Base-by-base conservation (phyloP, 1,139 yeast species). In the Debaryomycetaceae sp. region DNA sequence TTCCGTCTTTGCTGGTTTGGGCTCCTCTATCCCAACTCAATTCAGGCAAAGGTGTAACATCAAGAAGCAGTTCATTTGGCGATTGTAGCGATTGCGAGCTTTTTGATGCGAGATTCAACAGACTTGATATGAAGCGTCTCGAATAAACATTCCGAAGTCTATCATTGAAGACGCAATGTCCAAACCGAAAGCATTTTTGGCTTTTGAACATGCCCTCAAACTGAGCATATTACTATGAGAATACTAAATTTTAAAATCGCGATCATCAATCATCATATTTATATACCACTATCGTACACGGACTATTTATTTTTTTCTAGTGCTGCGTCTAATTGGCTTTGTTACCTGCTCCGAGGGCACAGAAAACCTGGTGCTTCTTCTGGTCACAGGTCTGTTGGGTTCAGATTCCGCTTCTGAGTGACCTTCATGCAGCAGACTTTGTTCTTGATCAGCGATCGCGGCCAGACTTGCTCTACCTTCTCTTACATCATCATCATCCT, bases 21-120 rank as follows among this genome's bases (percentile, higher is more conserved):
- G 74, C 77, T 36, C 78, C 78, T 35, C 76, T 55, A 47, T 73
- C 78, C 76, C 76, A 72, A 22, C 57, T 57, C 11, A 40, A 33
- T 13, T 33, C 36, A 5, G 47, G 45, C 13, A 24, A 40, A 38
- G 8, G 13, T 22, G 11, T 13, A 20, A 22, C 17, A n/a, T 6
- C 5, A 6, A 13, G 23, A 5, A 27, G 31, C 8, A 7, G 11
- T 8, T 27, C 31, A 27, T 27, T 27, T 11, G 4, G 11, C 11
- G 31, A 27, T 8, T 7, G 11, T 2, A 27, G 31, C 4, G 31
- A 27, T 8, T 8, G 8, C 11, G 31, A 27, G 20, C 20, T 4
- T 17, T 17, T 17, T 17, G 4, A 17, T 17, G 20, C 20, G 20
- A 17, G 20, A 17, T 17, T 17, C 20, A 17, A 17, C 20, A 17